These are phyloP conservation scores for Xylariaceae sp. DNA, from an alignment of 2,329 filamentous ascomycete genomes.

Conservation along the genomic window DNA sequence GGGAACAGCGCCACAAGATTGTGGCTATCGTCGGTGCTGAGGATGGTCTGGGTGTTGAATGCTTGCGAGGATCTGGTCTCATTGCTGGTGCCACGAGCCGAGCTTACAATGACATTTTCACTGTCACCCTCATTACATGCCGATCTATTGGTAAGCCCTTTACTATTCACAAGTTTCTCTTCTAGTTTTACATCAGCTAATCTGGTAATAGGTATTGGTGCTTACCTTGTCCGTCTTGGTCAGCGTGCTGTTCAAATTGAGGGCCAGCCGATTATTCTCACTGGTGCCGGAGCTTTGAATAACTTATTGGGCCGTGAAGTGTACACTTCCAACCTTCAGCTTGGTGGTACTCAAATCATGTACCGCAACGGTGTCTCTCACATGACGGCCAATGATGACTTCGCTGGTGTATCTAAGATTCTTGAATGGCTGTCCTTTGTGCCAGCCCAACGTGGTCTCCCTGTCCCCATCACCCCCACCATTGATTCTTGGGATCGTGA, in stretches of 20 bases:
- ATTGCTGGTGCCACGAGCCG: constrained; percentile 96
- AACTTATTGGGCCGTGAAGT: constrained; percentile 97
- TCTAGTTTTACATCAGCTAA: constrained; percentile 30
- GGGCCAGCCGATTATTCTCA: constrained; percentile 97
- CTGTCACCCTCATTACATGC: constrained; percentile 94
- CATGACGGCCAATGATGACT: constrained; percentile 97
- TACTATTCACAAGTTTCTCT: constrained; percentile 22
- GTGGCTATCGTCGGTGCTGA: constrained; percentile 89
- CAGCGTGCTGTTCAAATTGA: constrained; percentile 99
- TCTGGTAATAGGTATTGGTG: constrained; percentile 73
- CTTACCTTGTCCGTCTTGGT: constrained; percentile 95
- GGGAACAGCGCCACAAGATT: constrained; percentile 90
- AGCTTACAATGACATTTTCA: constrained; percentile 99
- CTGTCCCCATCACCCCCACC: constrained; percentile 85
- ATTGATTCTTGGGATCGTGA: constrained; percentile 91
- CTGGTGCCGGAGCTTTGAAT: constrained; percentile 95
- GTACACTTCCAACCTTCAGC: constrained; percentile 97
- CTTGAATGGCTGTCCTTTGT: constrained; percentile 98
- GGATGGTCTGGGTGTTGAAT: constrained; percentile 96
- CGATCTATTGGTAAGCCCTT: constrained; percentile 90
- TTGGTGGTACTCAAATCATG: constrained; percentile 99
- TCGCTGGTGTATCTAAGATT: constrained; percentile 95
- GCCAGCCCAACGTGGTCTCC: constrained; percentile 88
- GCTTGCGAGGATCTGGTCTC: constrained; percentile 91
- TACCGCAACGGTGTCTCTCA: constrained; percentile 99